Base-by-base conservation (phyloP, 2,329 filamentous ascomycete species). In the Curvularia sp. region DNA sequence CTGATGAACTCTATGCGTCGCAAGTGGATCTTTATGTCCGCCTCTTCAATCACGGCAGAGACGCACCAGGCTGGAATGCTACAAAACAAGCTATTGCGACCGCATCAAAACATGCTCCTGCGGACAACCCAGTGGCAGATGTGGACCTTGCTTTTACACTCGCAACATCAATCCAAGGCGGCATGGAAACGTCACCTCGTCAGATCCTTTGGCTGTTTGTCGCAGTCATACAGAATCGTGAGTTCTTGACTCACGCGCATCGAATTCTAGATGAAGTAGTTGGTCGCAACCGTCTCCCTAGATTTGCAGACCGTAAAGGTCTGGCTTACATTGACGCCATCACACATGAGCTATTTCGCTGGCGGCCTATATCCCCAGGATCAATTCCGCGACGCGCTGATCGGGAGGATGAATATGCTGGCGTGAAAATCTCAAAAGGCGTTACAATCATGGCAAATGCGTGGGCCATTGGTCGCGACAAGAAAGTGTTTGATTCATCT, bases 181-280 rank as follows among this genome's bases (percentile, higher is more conserved):
- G 58, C 10, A 60, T 60, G 58, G 58, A 60, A 52, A 60, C 54
- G 2, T 60, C 58, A 4, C 54, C 58, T n/a, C 58, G 58, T 15
- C 58, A 60, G 30, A 41, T 60, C 2, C 58, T 60, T 9, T 60
- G 58, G 58, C 31, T 60, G n/a, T 60, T 60, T 8, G 49, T 52
- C 24, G 58, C 54, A 30, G 58, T 49, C 10, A 49, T 57, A 10
- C 24, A 38, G 10, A 53, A 51, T 26, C 54, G 49, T 3, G 44
- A 7, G 5, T 49, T 60, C 4, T 46, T 57, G 49, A 22, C 44
- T 24, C 44, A 22, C 15, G 54, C 55, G 41, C 58, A 60, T 49
- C 22, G 49, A 50, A 24, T 50, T 4, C n/a, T 60, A 12, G 58
- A 60, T 44, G 39, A 44, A n/a, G 39, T 54, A 20, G 49, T 60